Conservation (phyloP, 192 early-diverging fungal species). For the Backusella westeae region DNA sequence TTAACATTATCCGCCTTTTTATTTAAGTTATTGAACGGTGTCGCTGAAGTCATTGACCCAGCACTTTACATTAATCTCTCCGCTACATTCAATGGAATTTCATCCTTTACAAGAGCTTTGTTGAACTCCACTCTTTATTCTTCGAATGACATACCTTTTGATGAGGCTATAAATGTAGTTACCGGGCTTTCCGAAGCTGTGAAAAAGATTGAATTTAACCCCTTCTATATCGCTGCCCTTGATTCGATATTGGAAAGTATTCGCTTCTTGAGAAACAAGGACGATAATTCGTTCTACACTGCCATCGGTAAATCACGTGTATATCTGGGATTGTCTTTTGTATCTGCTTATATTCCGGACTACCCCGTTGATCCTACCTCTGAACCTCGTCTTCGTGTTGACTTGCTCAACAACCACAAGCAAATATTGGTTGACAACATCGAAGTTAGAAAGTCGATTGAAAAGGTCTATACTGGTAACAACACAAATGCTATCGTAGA, state of each 20-base stretch:
- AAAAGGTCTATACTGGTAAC: slow-evolving; percentile 63
- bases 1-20: background rate
- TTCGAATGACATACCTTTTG: background rate
- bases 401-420: slow-evolving; percentile 59
- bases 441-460: slow-evolving; percentile 52
- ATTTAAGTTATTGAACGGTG: slow-evolving; percentile 23
- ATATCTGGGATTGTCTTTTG: slow-evolving; percentile 54
- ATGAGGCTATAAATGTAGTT: background rate
- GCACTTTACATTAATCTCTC: background rate
- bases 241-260: slow-evolving; percentile 14
- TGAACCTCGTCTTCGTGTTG: slow-evolving; percentile 61
- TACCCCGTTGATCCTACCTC: slow-evolving; percentile 85
- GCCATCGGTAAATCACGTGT: slow-evolving; percentile 59
- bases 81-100: slow-evolving; percentile 6
- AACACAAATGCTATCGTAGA: slow-evolving; percentile 40
- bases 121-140: slow-evolving; percentile 14
- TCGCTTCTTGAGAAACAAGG: slow-evolving; percentile 1
- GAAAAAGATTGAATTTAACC: slow-evolving; percentile 12
- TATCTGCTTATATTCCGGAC: slow-evolving; percentile 73
- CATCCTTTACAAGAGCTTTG: slow-evolving; percentile 3
- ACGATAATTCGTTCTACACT: slow-evolving; percentile 14
- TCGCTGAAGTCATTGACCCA: background rate
- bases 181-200: background rate
- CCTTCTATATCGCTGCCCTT: slow-evolving; percentile 15
- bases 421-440: slow-evolving; percentile 52